Percentiles rank a stretch among this genome's conserved stretches.
phyloP scores from a whole-genome alignment of 2,329 filamentous ascomycete genomes.

The Tolypocladium paradoxum region DNA sequence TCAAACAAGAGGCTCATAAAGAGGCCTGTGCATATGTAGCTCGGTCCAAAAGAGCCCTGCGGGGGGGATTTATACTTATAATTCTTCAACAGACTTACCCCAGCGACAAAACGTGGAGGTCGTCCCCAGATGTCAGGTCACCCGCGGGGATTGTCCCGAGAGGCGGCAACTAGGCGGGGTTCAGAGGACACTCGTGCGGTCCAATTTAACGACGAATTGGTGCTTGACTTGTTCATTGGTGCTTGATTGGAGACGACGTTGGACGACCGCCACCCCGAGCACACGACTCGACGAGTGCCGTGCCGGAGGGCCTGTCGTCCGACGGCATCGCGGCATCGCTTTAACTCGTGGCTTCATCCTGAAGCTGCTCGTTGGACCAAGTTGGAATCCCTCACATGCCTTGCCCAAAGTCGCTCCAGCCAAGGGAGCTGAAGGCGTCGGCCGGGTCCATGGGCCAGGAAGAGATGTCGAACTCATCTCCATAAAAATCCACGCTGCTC shows the following conservation, averaged over 20 bases:
- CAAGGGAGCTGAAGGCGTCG: constrained; percentile 3
- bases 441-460: constrained; percentile 9
- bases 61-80: neutral
- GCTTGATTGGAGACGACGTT: neutral
- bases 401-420: constrained; percentile 3
- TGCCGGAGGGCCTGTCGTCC: neutral
- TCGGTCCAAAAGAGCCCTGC: neutral
- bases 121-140: neutral
- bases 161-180: neutral
- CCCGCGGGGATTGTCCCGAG: neutral
- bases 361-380: no score
- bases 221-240: neutral
- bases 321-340: neutral
- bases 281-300: neutral
- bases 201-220: neutral
- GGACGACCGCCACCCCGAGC: neutral
- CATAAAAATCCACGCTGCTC: neutral
- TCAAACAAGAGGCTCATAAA: neutral
- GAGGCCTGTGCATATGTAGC: no score
- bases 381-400: neutral
- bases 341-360: neutral
- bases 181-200: constrained; percentile 1
- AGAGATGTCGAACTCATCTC: constrained; percentile 8
- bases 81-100: neutral
- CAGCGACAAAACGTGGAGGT: neutral